Conservation (phyloP, 306 rosid species). For the Cicer pinnatifidum region DNA sequence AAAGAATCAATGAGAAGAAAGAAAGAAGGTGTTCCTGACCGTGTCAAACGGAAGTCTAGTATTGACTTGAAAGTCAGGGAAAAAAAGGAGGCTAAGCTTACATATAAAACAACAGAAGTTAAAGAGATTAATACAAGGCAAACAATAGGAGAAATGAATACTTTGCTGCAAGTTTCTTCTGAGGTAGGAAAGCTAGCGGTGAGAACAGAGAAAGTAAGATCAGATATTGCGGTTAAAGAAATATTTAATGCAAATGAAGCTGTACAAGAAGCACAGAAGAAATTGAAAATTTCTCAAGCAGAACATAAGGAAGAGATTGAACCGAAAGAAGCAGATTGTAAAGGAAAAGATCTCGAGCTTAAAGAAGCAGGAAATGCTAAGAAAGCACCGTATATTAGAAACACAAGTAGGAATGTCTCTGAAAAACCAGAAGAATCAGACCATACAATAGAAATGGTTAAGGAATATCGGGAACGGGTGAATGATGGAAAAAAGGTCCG, state of each 20-base stretch:
- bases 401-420: constrained; percentile 20
- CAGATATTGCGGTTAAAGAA: constrained; percentile 46
- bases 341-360: constrained; percentile 44
- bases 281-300: constrained; percentile 46
- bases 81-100: constrained; percentile 44
- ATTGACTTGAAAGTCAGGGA: constrained; percentile 50
- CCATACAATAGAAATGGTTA: constrained; percentile 49
- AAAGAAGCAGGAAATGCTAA: constrained; percentile 45
- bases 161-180: constrained; percentile 48
- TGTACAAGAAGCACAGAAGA: constrained; percentile 47
- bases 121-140: constrained; percentile 52
- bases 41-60: constrained; percentile 52
- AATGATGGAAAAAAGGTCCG: constrained; percentile 38
- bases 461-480: constrained; percentile 44
- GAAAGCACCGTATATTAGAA: constrained; percentile 22
- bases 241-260: constrained; percentile 44
- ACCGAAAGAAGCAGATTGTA: constrained; percentile 52
- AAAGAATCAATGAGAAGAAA: constrained; percentile 76
- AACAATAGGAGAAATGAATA: constrained; percentile 48
- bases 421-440: constrained; percentile 52
- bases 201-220: constrained; percentile 48
- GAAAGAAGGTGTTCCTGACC: constrained; percentile 67
- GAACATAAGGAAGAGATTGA: constrained; percentile 51
- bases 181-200: constrained; percentile 46
- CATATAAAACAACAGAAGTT: constrained; percentile 44